Evolutionary conservation across 768 basidiomycete genomes (phyloP).

Genomic region (Cystoderma amianthinum): DNA sequence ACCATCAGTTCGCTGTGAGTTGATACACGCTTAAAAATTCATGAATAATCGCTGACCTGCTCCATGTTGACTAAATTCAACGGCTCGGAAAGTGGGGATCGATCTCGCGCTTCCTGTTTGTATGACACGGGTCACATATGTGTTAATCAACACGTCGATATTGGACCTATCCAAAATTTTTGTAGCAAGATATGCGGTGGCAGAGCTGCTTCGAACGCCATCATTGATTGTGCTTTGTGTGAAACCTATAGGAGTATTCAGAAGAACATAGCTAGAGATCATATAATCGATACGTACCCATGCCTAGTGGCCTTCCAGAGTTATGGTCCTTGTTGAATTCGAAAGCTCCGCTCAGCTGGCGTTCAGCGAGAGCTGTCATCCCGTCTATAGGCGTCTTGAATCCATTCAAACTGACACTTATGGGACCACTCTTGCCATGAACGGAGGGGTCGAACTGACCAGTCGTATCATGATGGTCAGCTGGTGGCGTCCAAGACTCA

Average conservation of each 20-base stretch:
- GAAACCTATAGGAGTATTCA: constrained; percentile 8
- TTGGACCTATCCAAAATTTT: constrained; percentile 16
- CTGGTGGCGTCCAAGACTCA: constrained; percentile 18
- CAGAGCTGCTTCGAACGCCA: constrained; percentile 16
- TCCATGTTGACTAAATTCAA: constrained; percentile 9
- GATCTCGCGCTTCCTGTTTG: constrained; percentile 8
- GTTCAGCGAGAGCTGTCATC: constrained; percentile 23
- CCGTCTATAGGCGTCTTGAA: constrained; percentile 21
- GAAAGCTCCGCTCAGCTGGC: constrained; percentile 21
- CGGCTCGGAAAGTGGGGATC: constrained; percentile 12
- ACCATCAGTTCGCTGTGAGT: neutral
- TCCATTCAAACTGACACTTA: constrained; percentile 18
- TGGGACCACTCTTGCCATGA: constrained; percentile 21
- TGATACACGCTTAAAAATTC: neutral
- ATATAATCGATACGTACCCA: constrained; percentile 5
- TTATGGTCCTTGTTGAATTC: constrained; percentile 35
- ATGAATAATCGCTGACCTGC: constrained; percentile 3
- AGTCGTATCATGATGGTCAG: constrained; percentile 20
- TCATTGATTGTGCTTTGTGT: constrained; percentile 14
- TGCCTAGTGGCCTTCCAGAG: constrained; percentile 22
- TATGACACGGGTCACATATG: constrained; percentile 15
- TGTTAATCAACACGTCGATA: constrained; percentile 20
- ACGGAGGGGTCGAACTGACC: constrained; percentile 23
- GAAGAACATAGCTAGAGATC: neutral
- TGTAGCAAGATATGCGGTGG: constrained; percentile 14